Conservation (phyloP, 2,329 filamentous ascomycete genomes). For the Xylariales sp. region DNA sequence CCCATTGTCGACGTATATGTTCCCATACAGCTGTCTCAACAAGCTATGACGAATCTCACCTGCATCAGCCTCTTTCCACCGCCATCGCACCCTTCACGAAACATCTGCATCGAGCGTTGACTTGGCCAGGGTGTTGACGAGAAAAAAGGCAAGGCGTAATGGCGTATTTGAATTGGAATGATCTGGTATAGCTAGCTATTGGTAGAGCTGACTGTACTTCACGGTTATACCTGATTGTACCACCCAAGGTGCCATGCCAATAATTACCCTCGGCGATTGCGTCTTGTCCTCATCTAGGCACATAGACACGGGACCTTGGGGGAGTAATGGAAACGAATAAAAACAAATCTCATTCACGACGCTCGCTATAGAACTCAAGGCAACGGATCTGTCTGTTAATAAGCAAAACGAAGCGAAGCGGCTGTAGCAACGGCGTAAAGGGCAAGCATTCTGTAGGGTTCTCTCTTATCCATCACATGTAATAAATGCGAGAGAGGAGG, state of each 20-base stretch:
- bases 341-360: conserved; percentile 9
- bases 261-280: not conserved
- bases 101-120: conserved; percentile 8
- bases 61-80: conserved; percentile 6
- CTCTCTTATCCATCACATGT: conserved; percentile 5
- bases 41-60: conserved; percentile 10
- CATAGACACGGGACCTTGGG: not conserved
- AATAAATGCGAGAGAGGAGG: conserved; percentile 4
- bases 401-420: conserved; percentile 6
- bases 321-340: conserved; percentile 6
- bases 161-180: conserved; percentile 1
- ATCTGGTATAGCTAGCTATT: not conserved
- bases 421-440: conserved; percentile 6
- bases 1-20: conserved; percentile 10
- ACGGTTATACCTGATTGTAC: not conserved
- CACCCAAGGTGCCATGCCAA: not conserved
- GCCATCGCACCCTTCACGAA: conserved; percentile 4
- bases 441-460: conserved; percentile 3
- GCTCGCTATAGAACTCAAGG: conserved; percentile 7
- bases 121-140: conserved; percentile 4
- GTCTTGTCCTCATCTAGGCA: too few species aligned
- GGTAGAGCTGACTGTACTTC: too few species aligned
- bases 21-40: conserved; percentile 7
- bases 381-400: conserved; percentile 6
- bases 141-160: not conserved